These are phyloP conservation scores for Arthrobotrys pseudoclavata DNA, from an alignment of 2,329 filamentous ascomycete genomes.

Conservation along the genomic window DNA sequence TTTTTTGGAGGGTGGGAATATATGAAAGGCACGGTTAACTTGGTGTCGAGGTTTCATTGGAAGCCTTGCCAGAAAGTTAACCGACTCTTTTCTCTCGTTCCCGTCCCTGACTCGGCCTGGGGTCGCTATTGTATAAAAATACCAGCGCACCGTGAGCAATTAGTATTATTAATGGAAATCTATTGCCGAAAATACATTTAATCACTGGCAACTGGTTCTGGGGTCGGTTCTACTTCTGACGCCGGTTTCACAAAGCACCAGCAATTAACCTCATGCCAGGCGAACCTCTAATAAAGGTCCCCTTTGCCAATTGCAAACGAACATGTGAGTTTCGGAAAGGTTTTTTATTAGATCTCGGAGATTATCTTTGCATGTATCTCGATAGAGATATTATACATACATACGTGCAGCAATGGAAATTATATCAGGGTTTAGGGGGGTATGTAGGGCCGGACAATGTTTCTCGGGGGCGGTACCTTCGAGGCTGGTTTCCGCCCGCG, in stretches of 20 bases:
- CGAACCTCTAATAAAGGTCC: conserved; percentile 13
- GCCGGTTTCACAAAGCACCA: conserved; percentile 55
- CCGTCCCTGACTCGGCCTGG: conserved; percentile 3
- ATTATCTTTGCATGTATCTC: conserved; percentile 6
- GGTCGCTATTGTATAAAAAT: conserved; percentile 31
- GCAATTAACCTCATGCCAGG: conserved; percentile 51
- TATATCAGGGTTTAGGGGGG: conserved; percentile 30
- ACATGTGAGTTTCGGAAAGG: too few species aligned
- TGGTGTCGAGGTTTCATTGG: conserved; percentile 36
- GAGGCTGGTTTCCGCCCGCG: conserved; percentile 38
- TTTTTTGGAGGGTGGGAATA: background rate
- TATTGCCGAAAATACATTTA: conserved; percentile 57
- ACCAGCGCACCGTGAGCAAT: conserved; percentile 44
- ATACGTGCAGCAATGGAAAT: conserved; percentile 19
- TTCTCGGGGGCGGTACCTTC: conserved; percentile 31
- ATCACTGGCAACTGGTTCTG: conserved; percentile 3
- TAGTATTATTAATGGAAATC: conserved; percentile 56
- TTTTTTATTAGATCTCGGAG: conserved; percentile 16
- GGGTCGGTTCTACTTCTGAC: conserved; percentile 16
- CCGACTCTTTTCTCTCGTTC: background rate
- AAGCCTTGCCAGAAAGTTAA: conserved; percentile 15
- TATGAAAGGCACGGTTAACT: conserved; percentile 17
- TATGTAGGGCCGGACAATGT: background rate
- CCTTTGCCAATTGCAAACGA: background rate
- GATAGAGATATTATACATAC: conserved; percentile 13